Base-by-base conservation (phyloP, 495 filamentous ascomycete species). In the Aspergillus baeticus region DNA sequence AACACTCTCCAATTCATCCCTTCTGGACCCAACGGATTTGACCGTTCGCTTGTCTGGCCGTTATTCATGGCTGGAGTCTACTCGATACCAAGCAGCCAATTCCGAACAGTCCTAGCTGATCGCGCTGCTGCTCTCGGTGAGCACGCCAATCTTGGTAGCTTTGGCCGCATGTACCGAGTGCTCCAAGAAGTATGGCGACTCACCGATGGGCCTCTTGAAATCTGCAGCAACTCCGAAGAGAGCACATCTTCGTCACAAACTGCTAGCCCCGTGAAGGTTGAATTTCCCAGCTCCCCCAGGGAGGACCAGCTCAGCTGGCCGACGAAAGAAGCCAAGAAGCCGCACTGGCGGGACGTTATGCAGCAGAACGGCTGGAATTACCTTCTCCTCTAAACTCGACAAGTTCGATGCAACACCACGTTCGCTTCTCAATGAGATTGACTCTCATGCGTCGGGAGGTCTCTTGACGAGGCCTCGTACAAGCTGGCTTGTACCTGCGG, bases 271-370 rank as follows among this genome's bases (percentile, higher is more conserved):
- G 54, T 63, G 8, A 70, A 66, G 57, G 51, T 53, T 7, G 63
- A 69, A 29, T 42, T 34, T 1, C 54, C 58, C n/a, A 59, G 56
- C 20, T 64, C 65, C 5, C 59, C 65, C 41, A 60, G 49, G 23
- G 53, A 59, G 23, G 18, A 35, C 2, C 26, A 41, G 33, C 43
- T 42, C 33, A 38, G 46, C 20, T 62, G 60, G 63, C 22, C 33
- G 34, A 20, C 37, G 41, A 56, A 57, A 22, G 55, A 61, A 18
- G 37, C 55, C 15, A 54, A 44, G 33, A 56, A 44, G 13, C 60
- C 94, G 65, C 90, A 91, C 81, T 98, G 94, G 94, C 81, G 94
- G 73, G 91, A 97, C 72, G 80, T 94, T 58, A 97, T 97, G 94
- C 82, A 82, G 74, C 85, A 86, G 69, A 93, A 93, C 72, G 85